phyloP scores from a whole-genome alignment of 768 basidiomycete genomes.

The Mrakia frigida region DNA sequence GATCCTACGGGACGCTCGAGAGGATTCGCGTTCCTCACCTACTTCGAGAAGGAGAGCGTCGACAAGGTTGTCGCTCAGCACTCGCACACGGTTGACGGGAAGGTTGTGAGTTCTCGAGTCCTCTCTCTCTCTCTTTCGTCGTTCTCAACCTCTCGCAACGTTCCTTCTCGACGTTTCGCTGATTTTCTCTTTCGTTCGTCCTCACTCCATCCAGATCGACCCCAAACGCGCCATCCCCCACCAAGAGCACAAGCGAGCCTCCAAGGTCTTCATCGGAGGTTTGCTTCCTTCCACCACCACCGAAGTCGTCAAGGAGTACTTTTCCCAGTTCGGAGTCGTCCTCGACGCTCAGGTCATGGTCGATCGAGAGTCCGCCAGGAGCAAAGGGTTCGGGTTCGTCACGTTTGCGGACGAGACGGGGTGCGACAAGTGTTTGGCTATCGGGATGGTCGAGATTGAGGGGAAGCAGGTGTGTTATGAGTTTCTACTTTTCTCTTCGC shows the following conservation, averaged over 20 bases:
- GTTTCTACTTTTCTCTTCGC: no score
- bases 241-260: conserved; percentile 76
- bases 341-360: conserved; percentile 99
- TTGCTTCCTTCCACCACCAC: conserved; percentile 86
- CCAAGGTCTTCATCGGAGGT: conserved; percentile 91
- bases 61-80: conserved; percentile 93
- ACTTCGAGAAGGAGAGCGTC: conserved; percentile 85
- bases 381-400: conserved; percentile 95
- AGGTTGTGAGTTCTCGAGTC: conserved; percentile 66
- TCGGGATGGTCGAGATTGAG: conserved; percentile 84
- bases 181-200: not conserved
- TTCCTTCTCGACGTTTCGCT: no score
- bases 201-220: conserved; percentile 76
- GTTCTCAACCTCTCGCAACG: not conserved
- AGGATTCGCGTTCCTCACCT: conserved; percentile 97
- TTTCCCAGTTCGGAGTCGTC: conserved; percentile 89
- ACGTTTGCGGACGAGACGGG: conserved; percentile 79
- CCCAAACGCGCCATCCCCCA: conserved; percentile 98
- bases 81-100: conserved; percentile 83
- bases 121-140: not conserved
- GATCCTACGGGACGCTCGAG: conserved; percentile 89
- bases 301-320: conserved; percentile 87
- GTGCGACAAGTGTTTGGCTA: conserved; percentile 75
- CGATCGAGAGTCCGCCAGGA: conserved; percentile 83
- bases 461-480: conserved; percentile 75